phyloP scores from a whole-genome alignment of 805 yeast species.

The Saturnispora serradocipensis region DNA sequence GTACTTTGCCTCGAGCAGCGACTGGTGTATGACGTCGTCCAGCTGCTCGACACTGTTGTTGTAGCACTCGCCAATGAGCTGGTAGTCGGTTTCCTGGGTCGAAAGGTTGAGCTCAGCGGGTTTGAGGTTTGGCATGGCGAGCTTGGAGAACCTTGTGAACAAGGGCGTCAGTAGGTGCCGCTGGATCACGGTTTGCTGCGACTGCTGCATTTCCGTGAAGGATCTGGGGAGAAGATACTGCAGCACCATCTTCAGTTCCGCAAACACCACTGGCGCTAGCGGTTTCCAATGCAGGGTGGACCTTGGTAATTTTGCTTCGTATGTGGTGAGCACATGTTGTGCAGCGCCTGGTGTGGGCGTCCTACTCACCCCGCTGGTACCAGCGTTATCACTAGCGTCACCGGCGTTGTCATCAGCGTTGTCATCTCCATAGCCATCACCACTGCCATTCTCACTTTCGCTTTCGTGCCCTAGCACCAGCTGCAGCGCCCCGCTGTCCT shows the following conservation, averaged over 20 bases:
- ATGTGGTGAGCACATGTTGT: not conserved
- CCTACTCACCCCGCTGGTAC: not conserved
- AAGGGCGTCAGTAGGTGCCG: conserved; percentile 18
- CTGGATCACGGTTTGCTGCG: conserved; percentile 8
- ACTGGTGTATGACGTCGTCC: conserved; percentile 18
- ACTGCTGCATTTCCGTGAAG: not conserved
- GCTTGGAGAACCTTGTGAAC: conserved; percentile 14
- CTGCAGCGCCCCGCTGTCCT: not conserved
- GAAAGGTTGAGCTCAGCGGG: conserved; percentile 22
- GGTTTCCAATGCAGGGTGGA: conserved; percentile 9
- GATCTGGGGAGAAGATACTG: conserved; percentile 7
- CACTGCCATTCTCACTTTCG: not conserved
- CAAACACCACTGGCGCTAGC: conserved; percentile 2
- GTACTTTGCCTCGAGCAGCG: conserved; percentile 15
- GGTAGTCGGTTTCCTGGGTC: conserved; percentile 16
- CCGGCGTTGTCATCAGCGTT: too few relatives aligned
- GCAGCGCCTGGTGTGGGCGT: not conserved
- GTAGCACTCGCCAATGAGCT: conserved; percentile 18
- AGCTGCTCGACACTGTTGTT: conserved; percentile 23
- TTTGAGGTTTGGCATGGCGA: conserved; percentile 21
- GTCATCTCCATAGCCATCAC: not conserved
- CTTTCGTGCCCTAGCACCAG: not conserved
- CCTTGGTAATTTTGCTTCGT: conserved; percentile 6
- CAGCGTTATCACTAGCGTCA: not conserved
- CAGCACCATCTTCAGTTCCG: conserved; percentile 7